Evolutionary conservation across 75 land plant species (phyloP).

Genomic region (Picea glauca): DNA sequence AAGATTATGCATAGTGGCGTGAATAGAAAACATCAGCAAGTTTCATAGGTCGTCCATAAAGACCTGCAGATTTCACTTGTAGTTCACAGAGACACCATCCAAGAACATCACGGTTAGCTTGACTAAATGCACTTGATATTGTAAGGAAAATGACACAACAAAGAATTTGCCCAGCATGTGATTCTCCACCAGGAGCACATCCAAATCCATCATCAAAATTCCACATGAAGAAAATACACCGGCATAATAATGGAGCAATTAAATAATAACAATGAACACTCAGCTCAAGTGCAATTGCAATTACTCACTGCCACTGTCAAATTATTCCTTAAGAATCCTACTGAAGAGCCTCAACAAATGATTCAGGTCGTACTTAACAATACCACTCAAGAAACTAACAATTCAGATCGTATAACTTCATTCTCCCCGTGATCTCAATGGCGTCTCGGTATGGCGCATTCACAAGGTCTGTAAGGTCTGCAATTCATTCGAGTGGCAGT

Average conservation of each 20-base stretch:
- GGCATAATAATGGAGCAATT: no score
- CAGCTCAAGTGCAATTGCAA: slow-evolving; percentile 38
- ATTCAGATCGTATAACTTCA: background rate
- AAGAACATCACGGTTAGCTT: slow-evolving; percentile 83
- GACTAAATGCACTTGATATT: slow-evolving; percentile 68
- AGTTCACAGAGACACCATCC: slow-evolving; percentile 99
- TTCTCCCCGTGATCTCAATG: background rate
- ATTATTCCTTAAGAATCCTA: slow-evolving; percentile 35
- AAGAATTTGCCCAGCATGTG: slow-evolving; percentile 97
- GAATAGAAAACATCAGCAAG: slow-evolving; percentile 66
- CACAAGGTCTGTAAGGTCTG: background rate
- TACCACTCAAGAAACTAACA: no score
- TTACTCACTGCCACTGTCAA: slow-evolving; percentile 38
- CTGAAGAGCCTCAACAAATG: slow-evolving; percentile 42
- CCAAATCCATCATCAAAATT: slow-evolving; percentile 99
- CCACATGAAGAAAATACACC: no score
- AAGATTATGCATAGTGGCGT: no score
- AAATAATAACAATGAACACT: slow-evolving; percentile 10
- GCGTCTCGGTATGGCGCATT: background rate
- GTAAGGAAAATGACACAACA: slow-evolving; percentile 95
- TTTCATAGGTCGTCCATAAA: slow-evolving; percentile 96
- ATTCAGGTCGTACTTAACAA: slow-evolving; percentile 20
- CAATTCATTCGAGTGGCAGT: background rate
- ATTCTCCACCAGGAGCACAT: slow-evolving; percentile 86
- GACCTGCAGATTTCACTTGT: slow-evolving; percentile 79